Base-by-base conservation (phyloP, 371 early-diverging fungal species). In the Rhizopus stolonifer region DNA sequence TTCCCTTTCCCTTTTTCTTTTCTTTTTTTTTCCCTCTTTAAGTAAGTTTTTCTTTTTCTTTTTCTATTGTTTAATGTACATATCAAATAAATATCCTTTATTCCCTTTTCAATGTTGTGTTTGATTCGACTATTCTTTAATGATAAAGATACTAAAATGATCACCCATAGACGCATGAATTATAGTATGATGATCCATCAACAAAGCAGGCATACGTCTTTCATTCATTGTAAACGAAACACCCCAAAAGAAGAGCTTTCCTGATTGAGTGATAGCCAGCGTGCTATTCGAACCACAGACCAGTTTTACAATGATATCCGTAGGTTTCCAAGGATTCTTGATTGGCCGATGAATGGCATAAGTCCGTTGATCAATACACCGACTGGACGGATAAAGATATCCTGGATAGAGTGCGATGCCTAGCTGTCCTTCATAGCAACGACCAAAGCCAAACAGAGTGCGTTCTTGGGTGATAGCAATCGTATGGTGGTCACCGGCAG, bases 371-470 rank as follows among this genome's bases (percentile, higher is more conserved):
- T 2, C 59, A 61, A 2, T 61, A 57, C 11, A 51, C 9, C 69
- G 52, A 32, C 58, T n/a, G 2, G 46, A 39, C 1, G 47, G 34
- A 14, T 65, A 61, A 11, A 96, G 64, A 40, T 22, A 14, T 11
- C 34, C 21, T 8, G 24, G 13, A 39, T 47, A 24, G 7, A 40
- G 7, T 7, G 18, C 6, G 19, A 55, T 32, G 1, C 99, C 99
- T 0, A 97, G 81, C 75, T 99, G 99, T 9, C 88, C 87, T 47
- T 92, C 89, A 66, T 95, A 94, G 21, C 87, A 77, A 13, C 94
- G 80, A 11, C 98, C 98, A 70, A 88, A 94, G 2, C 88, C 81
- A 61, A 72, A 91, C 7, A 94, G 75, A 9, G 63, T 49, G 4
- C 93, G 93, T 42, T 85, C 74, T 17, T 73, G 74, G 54, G 83